Evolutionary conservation across 164 flowering plant species (phyloP).

Genomic region (Berberis vulgaris): DNA sequence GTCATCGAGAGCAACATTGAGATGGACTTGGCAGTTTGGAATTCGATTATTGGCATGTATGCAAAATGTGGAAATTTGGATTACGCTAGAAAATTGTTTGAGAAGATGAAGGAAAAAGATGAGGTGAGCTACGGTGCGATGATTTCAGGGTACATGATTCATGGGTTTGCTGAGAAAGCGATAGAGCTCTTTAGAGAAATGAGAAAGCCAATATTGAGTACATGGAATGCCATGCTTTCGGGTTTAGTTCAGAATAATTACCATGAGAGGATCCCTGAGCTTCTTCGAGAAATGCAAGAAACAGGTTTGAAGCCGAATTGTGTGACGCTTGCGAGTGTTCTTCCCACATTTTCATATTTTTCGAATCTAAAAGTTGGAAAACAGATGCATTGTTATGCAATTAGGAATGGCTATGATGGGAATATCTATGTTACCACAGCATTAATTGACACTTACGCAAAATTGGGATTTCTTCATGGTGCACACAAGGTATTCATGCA

Average conservation of each 20-base stretch:
- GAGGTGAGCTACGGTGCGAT: conserved; percentile 52
- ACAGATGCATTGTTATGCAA: conserved; percentile 62
- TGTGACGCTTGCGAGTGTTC: conserved; percentile 61
- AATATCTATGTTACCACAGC: conserved; percentile 64
- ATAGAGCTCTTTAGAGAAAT: conserved; percentile 43
- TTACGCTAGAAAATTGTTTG: conserved; percentile 57
- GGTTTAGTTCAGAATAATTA: conserved; percentile 65
- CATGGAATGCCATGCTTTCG: conserved; percentile 76
- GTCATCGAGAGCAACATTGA: conserved; percentile 31
- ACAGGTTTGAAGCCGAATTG: conserved; percentile 49
- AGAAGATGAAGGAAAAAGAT: conserved; percentile 55
- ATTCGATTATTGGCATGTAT: conserved; percentile 57
- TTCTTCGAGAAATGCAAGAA: conserved; percentile 45
- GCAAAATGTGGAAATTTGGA: conserved; percentile 81
- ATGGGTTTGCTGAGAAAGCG: conserved; percentile 64
- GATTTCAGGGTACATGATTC: conserved; percentile 66
- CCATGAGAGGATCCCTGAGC: conserved; percentile 30
- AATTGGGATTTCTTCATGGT: conserved; percentile 50
- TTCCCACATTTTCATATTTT: conserved; percentile 51
- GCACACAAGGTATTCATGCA: conserved; percentile 43
- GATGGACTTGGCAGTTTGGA: conserved; percentile 43
- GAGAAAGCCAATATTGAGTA: conserved; percentile 39
- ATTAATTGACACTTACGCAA: conserved; percentile 66
- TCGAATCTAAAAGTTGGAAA: conserved; percentile 51
- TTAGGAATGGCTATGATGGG: conserved; percentile 32